Evolutionary conservation across 768 basidiomycete genomes (phyloP), one percentile per base, ranked within the genome.

Genomic region (Tylopilus felleus): DNA sequence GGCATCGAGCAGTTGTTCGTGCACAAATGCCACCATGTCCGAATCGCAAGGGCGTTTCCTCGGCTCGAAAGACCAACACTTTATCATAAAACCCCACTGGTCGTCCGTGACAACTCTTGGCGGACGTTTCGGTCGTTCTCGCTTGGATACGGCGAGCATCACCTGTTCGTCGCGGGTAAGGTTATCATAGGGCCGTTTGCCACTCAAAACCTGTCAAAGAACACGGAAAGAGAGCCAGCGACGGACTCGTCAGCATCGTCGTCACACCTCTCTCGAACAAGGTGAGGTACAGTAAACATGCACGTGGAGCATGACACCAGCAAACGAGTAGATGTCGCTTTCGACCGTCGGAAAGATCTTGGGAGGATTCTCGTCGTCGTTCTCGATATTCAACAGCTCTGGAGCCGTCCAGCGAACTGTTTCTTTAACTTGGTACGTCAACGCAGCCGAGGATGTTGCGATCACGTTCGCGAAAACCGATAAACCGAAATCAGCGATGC

Each of bases 401-500:
- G 77, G 68, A 27, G 80, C 80, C 10, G 79, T 75, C 77, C 79
- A 81, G 2, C 78, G 73, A 19, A 80, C 66, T n/a, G 78, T 74
- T 3, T 77, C 79, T 38, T 50, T 64, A 8, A 35, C 31, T 47
- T 58, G 57, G n/a, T 55, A 67, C 1, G 57, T 47, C 73, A 74
- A 72, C 25, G 70, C 70, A 13, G 67, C 58, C 17, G 64, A 69
- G 17, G 66, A 65, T 6, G 66, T 65, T 38, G 71, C 60, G 27
- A 75, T 59, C 33, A 76, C 71, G 1, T 64, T 65, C 31, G 70
- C 57, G 47, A 80, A 65, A 22, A 64, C 72, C 2, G 78, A 80
- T 3, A 80, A 59, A 4, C 79, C 78, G 49, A 80, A 79, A 53
- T 80, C 78, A 28, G 72, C 70, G 8, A 81, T 61, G 25, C 73